A percentile compares a stretch with the other conserved stretches of the same genome.
Evolutionary conservation across 129 eudicot species (phyloP).

Genomic region (Escallonia herrerae): DNA sequence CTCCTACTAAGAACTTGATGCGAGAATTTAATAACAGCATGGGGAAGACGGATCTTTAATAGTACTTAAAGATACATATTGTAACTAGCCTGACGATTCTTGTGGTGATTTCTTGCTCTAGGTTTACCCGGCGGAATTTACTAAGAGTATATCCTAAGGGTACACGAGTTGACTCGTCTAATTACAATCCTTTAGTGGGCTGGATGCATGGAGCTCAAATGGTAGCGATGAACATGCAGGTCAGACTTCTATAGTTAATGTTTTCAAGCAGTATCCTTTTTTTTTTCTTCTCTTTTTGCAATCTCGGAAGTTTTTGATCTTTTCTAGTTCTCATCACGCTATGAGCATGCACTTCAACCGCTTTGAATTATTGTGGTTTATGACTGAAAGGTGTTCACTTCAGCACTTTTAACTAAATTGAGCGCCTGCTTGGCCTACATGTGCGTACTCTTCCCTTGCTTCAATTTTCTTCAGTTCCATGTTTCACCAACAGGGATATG

Average conservation of each 20-base stretch:
- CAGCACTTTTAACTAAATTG: no score
- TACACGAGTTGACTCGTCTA: conserved; percentile 45
- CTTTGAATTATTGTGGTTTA: neutral
- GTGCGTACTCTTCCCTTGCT: neutral
- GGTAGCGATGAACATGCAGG: conserved; percentile 58
- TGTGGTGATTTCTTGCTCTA: neutral
- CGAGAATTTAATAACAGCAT: no score
- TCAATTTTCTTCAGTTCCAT: neutral
- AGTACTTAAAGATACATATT: neutral
- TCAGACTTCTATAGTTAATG: neutral
- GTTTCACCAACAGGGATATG: conserved; percentile 26
- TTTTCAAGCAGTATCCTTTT: neutral
- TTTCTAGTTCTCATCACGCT: neutral
- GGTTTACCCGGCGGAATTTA: conserved; percentile 50
- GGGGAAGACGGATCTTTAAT: neutral
- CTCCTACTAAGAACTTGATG: no score
- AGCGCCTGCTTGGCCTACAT: neutral
- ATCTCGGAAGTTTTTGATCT: neutral
- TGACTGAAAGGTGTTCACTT: no score
- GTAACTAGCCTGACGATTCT: neutral
- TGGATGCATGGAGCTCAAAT: conserved; percentile 61
- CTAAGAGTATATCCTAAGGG: conserved; percentile 62
- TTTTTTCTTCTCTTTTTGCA: neutral
- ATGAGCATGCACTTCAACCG: neutral
- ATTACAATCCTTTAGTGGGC: conserved; percentile 44